A percentile compares a stretch with the other conserved stretches of the same genome.
Evolutionary conservation across 1,284 basidiomycete species (phyloP).

Genomic region (Kwoniella shivajii): DNA sequence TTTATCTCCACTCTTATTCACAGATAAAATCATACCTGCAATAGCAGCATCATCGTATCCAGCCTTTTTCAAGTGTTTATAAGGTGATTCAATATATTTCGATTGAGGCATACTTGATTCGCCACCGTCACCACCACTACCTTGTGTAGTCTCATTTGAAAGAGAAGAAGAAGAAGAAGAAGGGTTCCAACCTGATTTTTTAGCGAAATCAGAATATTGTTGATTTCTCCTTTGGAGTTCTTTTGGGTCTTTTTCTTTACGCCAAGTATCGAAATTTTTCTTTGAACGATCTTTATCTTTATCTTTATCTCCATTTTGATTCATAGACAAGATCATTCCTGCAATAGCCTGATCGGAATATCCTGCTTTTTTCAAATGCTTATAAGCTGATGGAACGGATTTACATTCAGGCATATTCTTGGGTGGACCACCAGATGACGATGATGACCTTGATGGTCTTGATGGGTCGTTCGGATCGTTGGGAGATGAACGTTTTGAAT

Average conservation of each 20-base stretch:
- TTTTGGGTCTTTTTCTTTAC: conserved; percentile 11
- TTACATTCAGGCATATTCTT: conserved; percentile 6
- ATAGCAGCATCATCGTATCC: conserved; percentile 17
- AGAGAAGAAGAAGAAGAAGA: not conserved
- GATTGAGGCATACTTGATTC: conserved; percentile 14
- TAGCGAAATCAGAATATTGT: conserved; percentile 8
- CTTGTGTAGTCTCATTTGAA: conserved; percentile 22
- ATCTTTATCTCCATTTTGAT: not conserved
- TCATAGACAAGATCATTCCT: conserved; percentile 21
- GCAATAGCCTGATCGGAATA: conserved; percentile 12
- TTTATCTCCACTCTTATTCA: conserved; percentile 6
- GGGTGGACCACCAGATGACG: not conserved
- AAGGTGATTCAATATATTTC: conserved; percentile 7
- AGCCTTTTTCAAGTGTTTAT: conserved; percentile 12
- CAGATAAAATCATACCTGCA: conserved; percentile 18
- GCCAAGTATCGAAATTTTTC: conserved; percentile 17
- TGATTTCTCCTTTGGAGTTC: conserved; percentile 11
- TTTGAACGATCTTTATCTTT: conserved; percentile 5
- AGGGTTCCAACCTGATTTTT: not conserved
- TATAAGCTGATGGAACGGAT: conserved; percentile 2
- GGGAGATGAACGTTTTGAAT: too few species aligned
- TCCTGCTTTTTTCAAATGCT: conserved; percentile 5
- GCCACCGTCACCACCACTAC: conserved; percentile 18
- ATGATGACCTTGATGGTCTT: not conserved
- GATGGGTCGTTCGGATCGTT: too few species aligned